Base-by-base conservation (phyloP, 2,329 filamentous ascomycete species). In the Furcasterigmium furcatum region DNA sequence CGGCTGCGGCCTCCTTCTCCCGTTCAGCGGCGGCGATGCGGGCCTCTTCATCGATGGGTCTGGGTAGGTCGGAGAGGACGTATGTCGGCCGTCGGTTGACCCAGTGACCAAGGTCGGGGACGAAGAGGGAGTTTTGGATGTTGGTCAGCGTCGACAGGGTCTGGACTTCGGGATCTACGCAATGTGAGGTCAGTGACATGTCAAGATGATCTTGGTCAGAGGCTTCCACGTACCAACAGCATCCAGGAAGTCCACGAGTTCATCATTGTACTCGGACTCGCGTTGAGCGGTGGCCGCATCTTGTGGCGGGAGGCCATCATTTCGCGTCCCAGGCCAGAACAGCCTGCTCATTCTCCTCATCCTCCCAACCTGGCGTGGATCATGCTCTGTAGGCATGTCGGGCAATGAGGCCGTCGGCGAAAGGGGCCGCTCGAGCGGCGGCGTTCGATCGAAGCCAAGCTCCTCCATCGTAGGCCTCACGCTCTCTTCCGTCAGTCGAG, bases 71-170 rank as follows among this genome's bases (percentile, higher is more conserved):
- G 30, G 13, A 83, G 8, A 94, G 72, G 35, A 81, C 81, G 61
- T 94, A 95, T 1, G 88, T 91, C 2, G 89, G 88, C 49, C 84
- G 76, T 41, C 90, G 79, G 58, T 95, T 94, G 41, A 95, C 55
- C 55, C 82, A 82, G 47, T 75, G 72, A 34, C 89, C 89, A n/a
- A 95, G 72, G 52, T 91, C 85, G 0, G 90, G 90, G 2, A 95
- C 72, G 64, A 95, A 95, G 9, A 95, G 79, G 0, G 89, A 94
- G 61, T 95, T 95, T 58, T 95, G 89, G 18, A 95, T 84, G 57
- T 95, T 95, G 36, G 88, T 95, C 9, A 95, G 77, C 13, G 88
- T 92, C 0, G 88, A 89, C 4, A 95, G 70, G 0, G 89, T 89
- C 29, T 88, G 82, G 4, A 95, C 84, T 67, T 95, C 88, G 35